phyloP scores from a whole-genome alignment of 352 stramenopile species.

The Pythium plurisporium region DNA sequence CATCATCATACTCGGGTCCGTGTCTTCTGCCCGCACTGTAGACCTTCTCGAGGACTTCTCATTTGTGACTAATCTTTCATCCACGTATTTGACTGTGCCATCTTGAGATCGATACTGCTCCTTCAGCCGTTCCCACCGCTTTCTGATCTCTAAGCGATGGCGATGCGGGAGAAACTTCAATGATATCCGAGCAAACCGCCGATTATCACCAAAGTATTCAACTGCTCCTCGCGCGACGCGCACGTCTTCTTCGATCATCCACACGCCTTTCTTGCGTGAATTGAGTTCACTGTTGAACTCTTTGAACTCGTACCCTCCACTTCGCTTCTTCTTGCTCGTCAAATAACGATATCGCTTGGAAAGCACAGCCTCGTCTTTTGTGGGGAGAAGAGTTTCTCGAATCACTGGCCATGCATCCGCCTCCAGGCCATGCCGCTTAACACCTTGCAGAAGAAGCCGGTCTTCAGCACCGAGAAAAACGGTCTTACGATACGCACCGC shows the following conservation, averaged over 20 bases:
- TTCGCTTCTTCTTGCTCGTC: conserved; percentile 41
- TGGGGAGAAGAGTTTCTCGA: conserved; percentile 53
- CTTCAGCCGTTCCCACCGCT: conserved; percentile 50
- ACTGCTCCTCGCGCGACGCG: conserved; percentile 65
- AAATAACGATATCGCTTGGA: conserved; percentile 72
- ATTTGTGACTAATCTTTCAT: no score
- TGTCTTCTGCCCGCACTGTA: no score
- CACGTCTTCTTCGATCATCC: conserved; percentile 79
- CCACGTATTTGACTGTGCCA: conserved; percentile 1
- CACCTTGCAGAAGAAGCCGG: conserved; percentile 55
- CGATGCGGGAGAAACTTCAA: conserved; percentile 66
- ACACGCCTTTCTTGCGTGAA: conserved; percentile 35
- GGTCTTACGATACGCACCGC: conserved; percentile 16
- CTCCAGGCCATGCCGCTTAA: conserved; percentile 53
- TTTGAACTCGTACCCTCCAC: conserved; percentile 52
- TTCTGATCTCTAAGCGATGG: conserved; percentile 56
- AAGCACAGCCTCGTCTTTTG: conserved; percentile 43
- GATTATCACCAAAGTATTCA: conserved; percentile 57
- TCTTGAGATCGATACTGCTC: conserved; percentile 21
- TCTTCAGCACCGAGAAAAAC: conserved; percentile 59
- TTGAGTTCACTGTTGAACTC: conserved; percentile 41
- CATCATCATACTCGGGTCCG: no score
- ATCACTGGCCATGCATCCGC: conserved; percentile 62
- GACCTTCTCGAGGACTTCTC: no score
- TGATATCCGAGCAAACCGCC: conserved; percentile 53